These are phyloP conservation scores for Auriculariales sp. DNA, from an alignment of 768 basidiomycete genomes.

Conservation along the genomic window DNA sequence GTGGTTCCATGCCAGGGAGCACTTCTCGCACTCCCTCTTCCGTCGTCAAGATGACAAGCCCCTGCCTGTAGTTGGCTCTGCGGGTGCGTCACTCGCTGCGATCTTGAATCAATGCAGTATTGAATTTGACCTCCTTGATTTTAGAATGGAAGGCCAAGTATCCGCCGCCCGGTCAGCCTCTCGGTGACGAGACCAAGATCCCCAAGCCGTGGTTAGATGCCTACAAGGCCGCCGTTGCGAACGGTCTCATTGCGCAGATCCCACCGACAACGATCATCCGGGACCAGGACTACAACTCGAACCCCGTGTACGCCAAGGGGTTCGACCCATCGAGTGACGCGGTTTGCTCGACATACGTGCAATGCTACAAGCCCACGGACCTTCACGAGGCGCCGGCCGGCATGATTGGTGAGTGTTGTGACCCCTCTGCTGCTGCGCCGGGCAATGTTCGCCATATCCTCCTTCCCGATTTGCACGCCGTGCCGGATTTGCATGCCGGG, in stretches of 20 bases:
- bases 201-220: constrained; percentile 64
- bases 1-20: constrained; percentile 55
- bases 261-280: constrained; percentile 29
- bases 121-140: constrained; percentile 1
- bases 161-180: constrained; percentile 23
- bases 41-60: constrained; percentile 24
- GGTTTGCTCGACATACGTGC: constrained; percentile 68
- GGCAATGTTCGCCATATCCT: too few relatives aligned
- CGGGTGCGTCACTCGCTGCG: neutral
- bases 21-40: constrained; percentile 50
- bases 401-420: too few relatives aligned
- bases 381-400: constrained; percentile 68
- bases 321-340: constrained; percentile 20
- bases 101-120: neutral
- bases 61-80: neutral
- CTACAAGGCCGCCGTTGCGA: constrained; percentile 45
- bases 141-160: constrained; percentile 51
- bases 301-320: constrained; percentile 24
- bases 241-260: constrained; percentile 62
- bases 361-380: constrained; percentile 43
- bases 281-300: constrained; percentile 13
- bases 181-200: constrained; percentile 28
- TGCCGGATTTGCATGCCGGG: too few relatives aligned
- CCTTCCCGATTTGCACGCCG: too few relatives aligned
- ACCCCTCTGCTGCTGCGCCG: too few relatives aligned